Evolutionary conservation across 2,329 filamentous ascomycete species (phyloP), one percentile per base, ranked within the genome.

Genomic region (Colletotrichum costaricense): DNA sequence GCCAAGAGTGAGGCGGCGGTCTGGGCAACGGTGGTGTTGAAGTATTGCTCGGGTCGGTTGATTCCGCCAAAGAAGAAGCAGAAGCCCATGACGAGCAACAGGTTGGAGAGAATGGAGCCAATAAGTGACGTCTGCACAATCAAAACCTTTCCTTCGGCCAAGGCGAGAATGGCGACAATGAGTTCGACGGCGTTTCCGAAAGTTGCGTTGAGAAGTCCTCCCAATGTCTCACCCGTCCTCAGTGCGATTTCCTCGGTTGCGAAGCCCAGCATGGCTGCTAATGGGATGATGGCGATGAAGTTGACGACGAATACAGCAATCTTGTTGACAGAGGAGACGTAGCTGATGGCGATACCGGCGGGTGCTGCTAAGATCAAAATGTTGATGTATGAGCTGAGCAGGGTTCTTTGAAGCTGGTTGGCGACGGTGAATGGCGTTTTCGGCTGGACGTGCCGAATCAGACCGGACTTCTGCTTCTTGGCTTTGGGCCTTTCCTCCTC

Each of bases 81-180:
- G 91, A 95, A 97, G 69, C 95, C 95, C 86, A 98, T 86, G 64
- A 98, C 94, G 16, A 98, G 89, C 4, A 98, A 89, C 72, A 98
- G 83, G 80, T 98, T 98, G 55, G 95, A 98, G 26, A 98, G 86
- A 81, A 98, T 97, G 82, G 93, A 95, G 69, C 95, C 95, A 75
- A 98, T 94, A 33, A 98, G 87, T 0, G 95, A 98, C 0, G 95
- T 97, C 82, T 98, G 95, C 7, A 98, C 95, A 74, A 98, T 97
- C 42, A 93, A 85, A 28, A 97, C 90, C 82, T 97, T 90, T 64
- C 88, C 81, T 73, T 97, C 89, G 33, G 89, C 84, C 59, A 98
- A 84, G 1, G 95, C 95, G 77, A 98, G 93, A 77, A 98, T 91
- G 28, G 94, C 93, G 57, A 98, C 94, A 74, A 97, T 97, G 78